Evolutionary conservation across 2,329 filamentous ascomycete species (phyloP), one percentile per base, ranked within the genome.

Genomic region (Aspergillus pseudotamarii): DNA sequence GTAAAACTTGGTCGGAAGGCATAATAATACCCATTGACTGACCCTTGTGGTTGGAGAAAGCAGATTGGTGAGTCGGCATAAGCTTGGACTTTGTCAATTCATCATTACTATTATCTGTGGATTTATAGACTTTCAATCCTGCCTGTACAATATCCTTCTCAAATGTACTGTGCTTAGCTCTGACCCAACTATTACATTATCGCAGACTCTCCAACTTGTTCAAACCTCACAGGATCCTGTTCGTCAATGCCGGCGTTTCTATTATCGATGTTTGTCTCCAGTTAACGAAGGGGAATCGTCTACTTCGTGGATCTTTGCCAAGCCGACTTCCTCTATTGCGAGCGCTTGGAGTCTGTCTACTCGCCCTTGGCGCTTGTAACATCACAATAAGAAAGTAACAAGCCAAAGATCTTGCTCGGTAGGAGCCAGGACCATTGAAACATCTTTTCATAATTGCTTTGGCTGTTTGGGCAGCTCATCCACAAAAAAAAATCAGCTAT

Each of bases 401-500:
- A 32, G 19, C 28, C 28, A 11, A 51, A 32, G 28, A 11, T 51
- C 28, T 51, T 51, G 10, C 48, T 14, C 28, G 10, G 19, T 32
- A 32, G 48, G 48, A 32, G 9, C 48, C n/a, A 12, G 28, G 48
- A 11, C 28, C 28, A 19, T 34, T 51, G 46, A 32, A 51, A 8
- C 48, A 51, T 32, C 3, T n/a, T n/a, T 12, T 51, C 16, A 51
- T 12, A 19, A 19, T n/a, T 14, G 19, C 8, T 21, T 32, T 32
- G 4, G 16, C 26, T 51, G 4, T n/a, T 32, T 30, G 28, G 28
- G 2, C 19, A 51, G 26, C 16, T 28, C 46, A 28, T 26, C 26
- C 16, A 19, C 23, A 12, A 30, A 50, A 41, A 14, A 14, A 50
- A 38, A 51, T 57, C 26, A 14, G 28, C n/a, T 34, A 79, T 78